These are phyloP conservation scores for Pochonia chlamydosporia DNA, from an alignment of 2,329 filamentous ascomycete species.

Conservation along the genomic window DNA sequence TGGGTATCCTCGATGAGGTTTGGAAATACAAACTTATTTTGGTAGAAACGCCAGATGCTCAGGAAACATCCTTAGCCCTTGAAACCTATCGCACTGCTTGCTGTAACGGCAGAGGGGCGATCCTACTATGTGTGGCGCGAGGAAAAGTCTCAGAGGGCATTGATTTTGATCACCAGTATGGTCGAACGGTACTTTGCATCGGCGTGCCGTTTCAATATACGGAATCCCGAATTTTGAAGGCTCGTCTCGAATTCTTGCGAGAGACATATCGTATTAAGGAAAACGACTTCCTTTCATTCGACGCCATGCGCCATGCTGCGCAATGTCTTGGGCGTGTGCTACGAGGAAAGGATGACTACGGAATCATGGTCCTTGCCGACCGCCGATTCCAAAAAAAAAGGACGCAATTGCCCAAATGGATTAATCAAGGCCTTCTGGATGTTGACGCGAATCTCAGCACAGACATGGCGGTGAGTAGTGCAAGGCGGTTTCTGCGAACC, in stretches of 20 bases:
- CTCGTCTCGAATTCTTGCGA: conserved; percentile 87
- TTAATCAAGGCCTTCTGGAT: conserved; percentile 79
- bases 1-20: conserved; percentile 94
- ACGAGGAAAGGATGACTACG: conserved; percentile 95
- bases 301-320: conserved; percentile 97
- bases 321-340: conserved; percentile 94
- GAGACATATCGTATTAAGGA: conserved; percentile 96
- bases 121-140: conserved; percentile 89
- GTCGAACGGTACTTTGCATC: conserved; percentile 90
- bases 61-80: conserved; percentile 90
- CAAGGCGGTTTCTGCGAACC: conserved; percentile 80
- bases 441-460: conserved; percentile 87
- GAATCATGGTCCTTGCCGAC: conserved; percentile 98
- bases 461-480: conserved; percentile 86
- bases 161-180: conserved; percentile 98
- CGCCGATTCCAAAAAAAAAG: conserved; percentile 90
- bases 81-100: conserved; percentile 97
- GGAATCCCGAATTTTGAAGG: conserved; percentile 93
- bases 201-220: conserved; percentile 99
- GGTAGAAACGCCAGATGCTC: conserved; percentile 94
- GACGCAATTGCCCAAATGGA: conserved; percentile 91
- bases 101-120: conserved; percentile 90
- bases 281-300: conserved; percentile 96
- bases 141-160: conserved; percentile 98
- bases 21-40: conserved; percentile 99